Evolutionary conservation across 345 rosid genomes (phyloP).

Genomic region (Ailanthus altissimus): DNA sequence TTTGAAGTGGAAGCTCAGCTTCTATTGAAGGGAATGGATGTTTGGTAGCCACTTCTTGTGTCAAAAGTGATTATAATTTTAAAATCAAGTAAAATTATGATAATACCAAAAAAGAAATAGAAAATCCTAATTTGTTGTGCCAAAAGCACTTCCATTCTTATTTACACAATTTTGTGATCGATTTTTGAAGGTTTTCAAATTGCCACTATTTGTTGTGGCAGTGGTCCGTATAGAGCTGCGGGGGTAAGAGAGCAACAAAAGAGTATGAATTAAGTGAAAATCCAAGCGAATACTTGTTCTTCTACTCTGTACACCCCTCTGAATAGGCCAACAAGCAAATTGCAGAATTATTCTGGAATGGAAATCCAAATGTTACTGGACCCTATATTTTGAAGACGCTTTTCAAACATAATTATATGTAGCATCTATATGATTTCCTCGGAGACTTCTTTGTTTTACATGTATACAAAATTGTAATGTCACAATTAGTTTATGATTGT

Average conservation of each 20-base stretch:
- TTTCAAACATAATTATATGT: not conserved
- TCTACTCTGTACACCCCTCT: conserved; percentile 18
- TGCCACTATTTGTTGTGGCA: conserved; percentile 17
- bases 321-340: conserved; percentile 18
- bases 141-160: not conserved
- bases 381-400: conserved; percentile 38
- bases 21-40: too few relatives aligned
- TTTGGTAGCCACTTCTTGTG: too few relatives aligned
- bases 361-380: conserved; percentile 18
- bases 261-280: conserved; percentile 10
- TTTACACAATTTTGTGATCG: not conserved
- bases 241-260: conserved; percentile 16
- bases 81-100: too few relatives aligned
- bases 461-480: too few relatives aligned
- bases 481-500: too few relatives aligned
- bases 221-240: conserved; percentile 35
- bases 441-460: too few relatives aligned
- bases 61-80: too few relatives aligned
- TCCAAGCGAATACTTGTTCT: conserved; percentile 20
- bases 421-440: too few relatives aligned
- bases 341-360: conserved; percentile 22
- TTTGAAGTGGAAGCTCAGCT: too few relatives aligned
- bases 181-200: not conserved
- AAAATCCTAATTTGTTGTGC: too few relatives aligned
- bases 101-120: too few relatives aligned